Conservation (phyloP, 2,329 filamentous ascomycete species). For the Arthrobotrys sinensis region DNA sequence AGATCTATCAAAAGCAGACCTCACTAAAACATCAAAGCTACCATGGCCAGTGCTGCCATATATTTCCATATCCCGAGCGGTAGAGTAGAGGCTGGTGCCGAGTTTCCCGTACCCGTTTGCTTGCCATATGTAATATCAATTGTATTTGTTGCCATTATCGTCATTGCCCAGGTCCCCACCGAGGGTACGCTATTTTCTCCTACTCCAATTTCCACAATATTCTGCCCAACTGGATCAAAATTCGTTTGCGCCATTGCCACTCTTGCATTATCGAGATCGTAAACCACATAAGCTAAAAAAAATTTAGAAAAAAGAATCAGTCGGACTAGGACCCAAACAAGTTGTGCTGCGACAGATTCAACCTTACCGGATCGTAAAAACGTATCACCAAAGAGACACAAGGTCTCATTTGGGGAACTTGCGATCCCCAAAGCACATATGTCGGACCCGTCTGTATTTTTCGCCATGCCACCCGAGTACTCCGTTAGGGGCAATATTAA, state of each 20-base stretch:
- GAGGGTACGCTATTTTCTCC: constrained; percentile 72
- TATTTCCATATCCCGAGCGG: constrained; percentile 1
- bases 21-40: background rate
- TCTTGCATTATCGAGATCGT: constrained; percentile 80
- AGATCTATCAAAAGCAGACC: constrained; percentile 4
- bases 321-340: constrained; percentile 66
- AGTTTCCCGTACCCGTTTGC: constrained; percentile 26
- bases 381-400: constrained; percentile 51
- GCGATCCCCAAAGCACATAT: constrained; percentile 49
- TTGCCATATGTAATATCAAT: constrained; percentile 44
- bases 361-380: constrained; percentile 50
- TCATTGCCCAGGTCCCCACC: constrained; percentile 70
- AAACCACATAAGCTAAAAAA: constrained; percentile 79
- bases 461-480: constrained; percentile 39
- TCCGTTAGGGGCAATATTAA: constrained; percentile 66
- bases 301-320: background rate
- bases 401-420: constrained; percentile 27
- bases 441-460: constrained; percentile 48
- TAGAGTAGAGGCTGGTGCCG: background rate
- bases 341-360: background rate
- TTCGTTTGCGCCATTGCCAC: constrained; percentile 79
- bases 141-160: constrained; percentile 66
- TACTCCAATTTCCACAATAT: constrained; percentile 72
- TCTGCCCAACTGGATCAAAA: constrained; percentile 72
- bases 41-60: background rate